Conservation (phyloP, 2,329 filamentous ascomycete species). For the Fusarium fujikuroi region DNA sequence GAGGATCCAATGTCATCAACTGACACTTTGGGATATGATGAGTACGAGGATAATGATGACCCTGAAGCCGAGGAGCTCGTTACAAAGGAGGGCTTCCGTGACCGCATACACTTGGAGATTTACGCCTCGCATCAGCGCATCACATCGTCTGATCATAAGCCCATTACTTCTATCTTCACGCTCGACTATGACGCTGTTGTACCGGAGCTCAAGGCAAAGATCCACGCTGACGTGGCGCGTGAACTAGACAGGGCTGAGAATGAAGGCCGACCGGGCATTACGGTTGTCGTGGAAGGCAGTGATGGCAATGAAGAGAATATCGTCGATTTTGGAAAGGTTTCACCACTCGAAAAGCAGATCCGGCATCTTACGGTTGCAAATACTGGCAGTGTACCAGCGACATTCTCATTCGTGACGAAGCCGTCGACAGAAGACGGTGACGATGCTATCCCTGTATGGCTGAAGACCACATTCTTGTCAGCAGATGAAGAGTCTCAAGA, state of each 20-base stretch:
- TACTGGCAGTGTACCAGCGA: conserved; percentile 84
- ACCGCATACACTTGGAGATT: conserved; percentile 67
- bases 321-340: conserved; percentile 82
- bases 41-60: conserved; percentile 62
- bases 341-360: conserved; percentile 73
- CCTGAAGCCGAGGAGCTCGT: conserved; percentile 59
- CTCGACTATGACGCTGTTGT: conserved; percentile 89
- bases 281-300: conserved; percentile 77
- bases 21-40: conserved; percentile 66
- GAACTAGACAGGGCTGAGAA: conserved; percentile 93
- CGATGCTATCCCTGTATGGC: conserved; percentile 68
- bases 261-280: conserved; percentile 83
- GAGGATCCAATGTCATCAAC: conserved; percentile 52
- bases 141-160: conserved; percentile 95
- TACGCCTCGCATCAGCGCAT: conserved; percentile 92
- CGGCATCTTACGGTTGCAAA: conserved; percentile 88
- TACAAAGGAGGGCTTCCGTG: conserved; percentile 67
- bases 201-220: conserved; percentile 81
- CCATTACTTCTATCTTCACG: conserved; percentile 83
- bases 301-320: conserved; percentile 60
- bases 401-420: conserved; percentile 81
- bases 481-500: conserved; percentile 49
- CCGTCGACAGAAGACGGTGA: conserved; percentile 62
- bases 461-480: conserved; percentile 72
- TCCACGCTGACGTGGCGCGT: conserved; percentile 87